Conservation (phyloP, 2,329 filamentous ascomycete genomes). For the Bretziella fagacearum region DNA sequence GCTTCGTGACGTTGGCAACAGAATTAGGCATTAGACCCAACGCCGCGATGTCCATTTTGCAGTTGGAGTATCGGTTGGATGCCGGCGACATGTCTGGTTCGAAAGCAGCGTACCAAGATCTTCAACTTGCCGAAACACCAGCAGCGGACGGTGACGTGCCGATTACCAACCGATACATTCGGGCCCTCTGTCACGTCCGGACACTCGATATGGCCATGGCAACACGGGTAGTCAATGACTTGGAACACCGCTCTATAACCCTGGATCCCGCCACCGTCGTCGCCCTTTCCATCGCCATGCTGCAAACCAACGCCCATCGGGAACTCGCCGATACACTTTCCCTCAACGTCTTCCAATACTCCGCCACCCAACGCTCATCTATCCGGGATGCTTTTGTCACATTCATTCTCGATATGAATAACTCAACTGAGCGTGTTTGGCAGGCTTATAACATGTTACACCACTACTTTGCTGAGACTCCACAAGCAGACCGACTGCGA, state of each 20-base stretch:
- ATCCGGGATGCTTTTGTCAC: slow-evolving; percentile 49
- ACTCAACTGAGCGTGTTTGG: slow-evolving; percentile 48
- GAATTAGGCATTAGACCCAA: slow-evolving; percentile 51
- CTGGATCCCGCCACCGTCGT: slow-evolving; percentile 62
- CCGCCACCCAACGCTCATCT: slow-evolving; percentile 47
- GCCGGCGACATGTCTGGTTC: slow-evolving; percentile 57
- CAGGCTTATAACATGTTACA: slow-evolving; percentile 48
- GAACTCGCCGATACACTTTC: slow-evolving; percentile 74
- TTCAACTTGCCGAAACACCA: slow-evolving; percentile 32
- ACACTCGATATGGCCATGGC: slow-evolving; percentile 53
- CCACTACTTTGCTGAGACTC: slow-evolving; percentile 48
- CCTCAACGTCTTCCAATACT: slow-evolving; percentile 53
- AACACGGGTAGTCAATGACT: slow-evolving; percentile 52
- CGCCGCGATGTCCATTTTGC: slow-evolving; percentile 51
- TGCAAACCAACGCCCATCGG: slow-evolving; percentile 57
- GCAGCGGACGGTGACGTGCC: slow-evolving; percentile 42
- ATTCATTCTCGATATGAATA: slow-evolving; percentile 48
- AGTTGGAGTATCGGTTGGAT: slow-evolving; percentile 60
- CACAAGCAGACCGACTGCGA: slow-evolving; percentile 44
- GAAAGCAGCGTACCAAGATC: slow-evolving; percentile 43
- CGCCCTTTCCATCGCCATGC: slow-evolving; percentile 53
- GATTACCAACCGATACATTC: slow-evolving; percentile 54
- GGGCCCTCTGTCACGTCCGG: slow-evolving; percentile 43
- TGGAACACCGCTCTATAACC: slow-evolving; percentile 51
- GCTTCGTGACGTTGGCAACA: slow-evolving; percentile 50